Conservation (phyloP, 805 yeast genomes). For the Candida boleticola region DNA sequence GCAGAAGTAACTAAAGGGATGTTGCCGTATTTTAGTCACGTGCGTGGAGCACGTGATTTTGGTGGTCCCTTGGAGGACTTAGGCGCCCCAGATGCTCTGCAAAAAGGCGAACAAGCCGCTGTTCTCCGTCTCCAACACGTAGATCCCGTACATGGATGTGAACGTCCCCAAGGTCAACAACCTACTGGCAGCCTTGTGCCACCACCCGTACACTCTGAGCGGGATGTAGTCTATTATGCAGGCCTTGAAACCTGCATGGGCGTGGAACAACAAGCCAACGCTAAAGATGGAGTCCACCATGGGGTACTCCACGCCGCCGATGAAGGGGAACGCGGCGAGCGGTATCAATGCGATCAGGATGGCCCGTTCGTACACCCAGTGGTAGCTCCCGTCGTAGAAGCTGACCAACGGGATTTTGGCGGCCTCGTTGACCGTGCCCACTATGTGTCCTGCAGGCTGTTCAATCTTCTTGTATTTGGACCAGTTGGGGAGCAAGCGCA, state of each 20-base stretch:
- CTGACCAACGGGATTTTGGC: conserved; percentile 61
- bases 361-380: conserved; percentile 88
- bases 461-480: conserved; percentile 54
- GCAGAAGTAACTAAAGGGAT: too few relatives aligned
- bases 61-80: too few relatives aligned
- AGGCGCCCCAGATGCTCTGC: conserved; percentile 66
- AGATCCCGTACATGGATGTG: conserved; percentile 74
- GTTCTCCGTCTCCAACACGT: conserved; percentile 74
- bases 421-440: conserved; percentile 94
- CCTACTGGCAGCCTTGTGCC: conserved; percentile 67
- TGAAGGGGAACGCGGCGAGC: conserved; percentile 68
- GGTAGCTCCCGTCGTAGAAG: conserved; percentile 77
- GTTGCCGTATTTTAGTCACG: too few relatives aligned
- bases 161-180: conserved; percentile 71
- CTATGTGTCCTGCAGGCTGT: conserved; percentile 87
- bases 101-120: conserved; percentile 75
- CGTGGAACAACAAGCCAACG: conserved; percentile 66
- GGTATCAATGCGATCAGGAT: conserved; percentile 75
- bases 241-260: conserved; percentile 82
- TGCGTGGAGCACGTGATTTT: too few relatives aligned
- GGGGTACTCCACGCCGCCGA: conserved; percentile 69
- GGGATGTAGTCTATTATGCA: conserved; percentile 95
- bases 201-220: conserved; percentile 73
- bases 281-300: conserved; percentile 71
- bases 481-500: conserved; percentile 42